Base-by-base conservation (phyloP, 176 grass and related monocot species). In the Avena insularis region DNA sequence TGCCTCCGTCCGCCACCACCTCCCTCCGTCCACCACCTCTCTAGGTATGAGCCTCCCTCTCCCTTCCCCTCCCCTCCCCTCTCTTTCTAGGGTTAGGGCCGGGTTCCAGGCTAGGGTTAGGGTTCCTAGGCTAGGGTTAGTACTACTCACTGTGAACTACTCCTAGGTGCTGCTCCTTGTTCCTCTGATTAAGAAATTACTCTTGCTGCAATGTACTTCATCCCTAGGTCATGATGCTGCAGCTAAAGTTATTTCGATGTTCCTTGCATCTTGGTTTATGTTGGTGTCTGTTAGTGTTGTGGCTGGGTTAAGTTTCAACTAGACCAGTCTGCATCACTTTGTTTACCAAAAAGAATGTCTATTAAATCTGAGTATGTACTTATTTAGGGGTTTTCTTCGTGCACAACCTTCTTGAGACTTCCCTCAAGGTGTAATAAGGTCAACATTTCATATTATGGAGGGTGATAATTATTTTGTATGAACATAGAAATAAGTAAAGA, bases 321-420 rank as follows among this genome's bases (percentile, higher is more conserved):
- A 75, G 86, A 81, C 53, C 80, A 53, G 71, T 85, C 25, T 76
- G 67, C 11, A 76, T 79, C 82, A 85, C 40, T 76, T 80, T 81
- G 75, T 36, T 16, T 21, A 23, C 61, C 33, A 76, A 67, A 88
- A 91, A 71, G 31, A 33, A 55, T 58, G 68, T 21, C 76, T 81
- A 66, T 71, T 77, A 75, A 35, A 75, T 76, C 81, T 81, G 50
- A 69, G 60, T 15, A 17, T 78, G 86, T 86, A 91, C 83, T 91
- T 88, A 40, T 69, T 82, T 57, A 36, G 29, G 57, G 29, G 36
- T 56, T 57, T 79, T 84, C 15, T 27, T 6, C 6, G 23, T 14
- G 27, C 75, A 48, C 40, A 25, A 59, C n/a, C 14, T 71, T 83
- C 57, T 49, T 49, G 25, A 27, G 0, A 19, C 56, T 62, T 50